These are phyloP conservation scores for Cardiospermum halicacabum DNA, from an alignment of 345 rosid species.

Conservation along the genomic window DNA sequence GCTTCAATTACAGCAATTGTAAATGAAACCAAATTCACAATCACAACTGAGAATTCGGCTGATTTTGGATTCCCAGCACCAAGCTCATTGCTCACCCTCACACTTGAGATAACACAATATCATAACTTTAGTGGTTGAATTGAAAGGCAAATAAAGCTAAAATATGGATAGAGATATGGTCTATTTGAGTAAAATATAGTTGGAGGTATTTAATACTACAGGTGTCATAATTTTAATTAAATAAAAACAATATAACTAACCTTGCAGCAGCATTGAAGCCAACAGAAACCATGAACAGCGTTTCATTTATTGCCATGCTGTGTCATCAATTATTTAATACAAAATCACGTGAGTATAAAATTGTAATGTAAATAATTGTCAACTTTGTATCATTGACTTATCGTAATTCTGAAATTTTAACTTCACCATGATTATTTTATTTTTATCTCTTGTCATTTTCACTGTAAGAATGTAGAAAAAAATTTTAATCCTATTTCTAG, in stretches of 20 bases:
- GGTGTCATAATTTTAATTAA: background rate
- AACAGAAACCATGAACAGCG: slow-evolving; percentile 65
- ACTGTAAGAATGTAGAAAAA: too few species aligned
- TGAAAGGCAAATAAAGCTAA: too few species aligned
- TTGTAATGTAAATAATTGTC: too few species aligned
- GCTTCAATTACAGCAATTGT: slow-evolving; percentile 40
- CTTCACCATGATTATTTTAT: too few species aligned
- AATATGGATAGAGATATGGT: too few species aligned
- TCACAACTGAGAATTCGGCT: slow-evolving; percentile 43
- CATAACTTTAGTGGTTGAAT: too few species aligned
- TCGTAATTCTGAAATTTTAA: too few species aligned
- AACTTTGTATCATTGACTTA: too few species aligned
- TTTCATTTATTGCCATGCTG: slow-evolving; percentile 54
- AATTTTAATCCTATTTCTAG: too few species aligned
- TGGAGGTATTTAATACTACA: background rate
- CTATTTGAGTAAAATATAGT: too few species aligned
- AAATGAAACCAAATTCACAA: slow-evolving; percentile 41
- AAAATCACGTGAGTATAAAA: too few species aligned
- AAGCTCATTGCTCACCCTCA: slow-evolving; percentile 65
- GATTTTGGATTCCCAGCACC: slow-evolving; percentile 75
- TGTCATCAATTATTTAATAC: background rate
- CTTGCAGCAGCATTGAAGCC: slow-evolving; percentile 95
- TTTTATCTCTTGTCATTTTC: too few species aligned
- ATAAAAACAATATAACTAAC: slow-evolving; percentile 18
- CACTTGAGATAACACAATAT: slow-evolving; percentile 24